Evolutionary conservation across 345 rosid species (phyloP).

Genomic region (Streptanthus diversifolius): DNA sequence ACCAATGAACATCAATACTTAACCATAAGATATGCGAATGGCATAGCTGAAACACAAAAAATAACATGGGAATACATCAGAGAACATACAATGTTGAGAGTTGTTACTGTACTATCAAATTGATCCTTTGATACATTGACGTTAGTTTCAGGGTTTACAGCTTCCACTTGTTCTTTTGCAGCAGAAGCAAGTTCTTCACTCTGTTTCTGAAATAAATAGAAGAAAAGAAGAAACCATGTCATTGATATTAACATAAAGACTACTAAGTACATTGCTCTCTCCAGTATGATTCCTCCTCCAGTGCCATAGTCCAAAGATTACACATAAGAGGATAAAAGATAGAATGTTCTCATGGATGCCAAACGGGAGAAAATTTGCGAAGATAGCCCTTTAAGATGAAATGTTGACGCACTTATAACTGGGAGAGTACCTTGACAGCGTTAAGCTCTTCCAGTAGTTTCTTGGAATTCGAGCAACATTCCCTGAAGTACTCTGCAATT

Average conservation of each 20-base stretch:
- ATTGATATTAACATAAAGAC: conserved; percentile 18
- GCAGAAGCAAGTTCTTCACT: conserved; percentile 68
- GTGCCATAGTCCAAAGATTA: not conserved
- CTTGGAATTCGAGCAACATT: conserved; percentile 68
- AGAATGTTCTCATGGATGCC: not conserved
- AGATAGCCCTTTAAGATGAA: not conserved
- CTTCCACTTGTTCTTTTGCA: conserved; percentile 63
- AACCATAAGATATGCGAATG: not conserved
- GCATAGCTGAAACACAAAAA: not conserved
- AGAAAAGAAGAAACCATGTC: not conserved
- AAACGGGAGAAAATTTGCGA: not conserved
- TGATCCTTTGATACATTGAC: conserved; percentile 65
- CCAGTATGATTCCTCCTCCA: not conserved
- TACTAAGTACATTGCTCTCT: not conserved
- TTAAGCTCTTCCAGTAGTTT: conserved; percentile 69
- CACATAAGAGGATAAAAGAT: not conserved
- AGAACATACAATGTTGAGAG: conserved; percentile 66
- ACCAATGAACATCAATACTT: conserved; percentile 18
- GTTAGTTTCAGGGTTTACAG: conserved; percentile 45
- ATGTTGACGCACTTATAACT: not conserved
- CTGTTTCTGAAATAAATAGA: conserved; percentile 45
- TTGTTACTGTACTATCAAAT: conserved; percentile 69
- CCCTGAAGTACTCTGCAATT: conserved; percentile 63
- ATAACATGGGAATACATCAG: conserved; percentile 1
- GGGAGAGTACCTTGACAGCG: conserved; percentile 57